Percentiles rank a stretch among this genome's conserved stretches.
Evolutionary conservation across 2,329 filamentous ascomycete genomes (phyloP).

Genomic region (Exutisphaerella laricina): DNA sequence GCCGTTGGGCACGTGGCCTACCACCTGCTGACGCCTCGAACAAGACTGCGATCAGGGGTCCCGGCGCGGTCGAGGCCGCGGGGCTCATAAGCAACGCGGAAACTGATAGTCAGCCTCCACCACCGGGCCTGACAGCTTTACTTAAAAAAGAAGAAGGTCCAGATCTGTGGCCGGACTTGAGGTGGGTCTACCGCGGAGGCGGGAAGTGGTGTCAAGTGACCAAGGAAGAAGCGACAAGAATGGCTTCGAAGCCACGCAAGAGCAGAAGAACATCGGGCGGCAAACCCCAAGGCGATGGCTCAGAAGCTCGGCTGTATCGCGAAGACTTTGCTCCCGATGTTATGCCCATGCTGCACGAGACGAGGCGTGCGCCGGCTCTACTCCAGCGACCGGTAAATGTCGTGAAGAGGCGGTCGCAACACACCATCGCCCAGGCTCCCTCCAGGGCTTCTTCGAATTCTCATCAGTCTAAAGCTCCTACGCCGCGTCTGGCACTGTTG

Average conservation of each 20-base stretch:
- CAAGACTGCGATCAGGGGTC: slow-evolving; percentile 28
- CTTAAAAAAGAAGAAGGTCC: slow-evolving; percentile 29
- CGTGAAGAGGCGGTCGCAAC: slow-evolving; percentile 12
- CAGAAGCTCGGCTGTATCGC: slow-evolving; percentile 23
- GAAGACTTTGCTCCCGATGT: slow-evolving; percentile 18
- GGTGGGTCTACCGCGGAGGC: slow-evolving; percentile 31
- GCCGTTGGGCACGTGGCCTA: slow-evolving; percentile 28
- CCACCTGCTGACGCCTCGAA: slow-evolving; percentile 23
- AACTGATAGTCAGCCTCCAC: slow-evolving; percentile 15
- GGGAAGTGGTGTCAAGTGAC: slow-evolving; percentile 30
- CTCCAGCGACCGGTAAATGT: slow-evolving; percentile 9
- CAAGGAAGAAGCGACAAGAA: slow-evolving; percentile 23
- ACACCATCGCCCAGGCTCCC: slow-evolving; percentile 2
- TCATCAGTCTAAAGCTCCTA: slow-evolving; percentile 27
- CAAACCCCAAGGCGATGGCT: slow-evolving; percentile 12
- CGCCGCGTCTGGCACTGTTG: slow-evolving; percentile 30
- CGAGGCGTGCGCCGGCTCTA: slow-evolving; percentile 1
- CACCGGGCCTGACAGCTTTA: slow-evolving; percentile 23
- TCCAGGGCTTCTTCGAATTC: slow-evolving; percentile 17
- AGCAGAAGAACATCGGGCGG: slow-evolving; percentile 9
- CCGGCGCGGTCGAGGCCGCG: slow-evolving; percentile 15
- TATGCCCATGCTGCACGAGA: background rate
- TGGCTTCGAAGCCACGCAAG: slow-evolving; percentile 9
- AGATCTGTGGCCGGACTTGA: slow-evolving; percentile 27
- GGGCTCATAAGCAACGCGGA: slow-evolving; percentile 9